These are phyloP conservation scores for Brassica balearica DNA, from an alignment of 441 rosid species.

Conservation along the genomic window DNA sequence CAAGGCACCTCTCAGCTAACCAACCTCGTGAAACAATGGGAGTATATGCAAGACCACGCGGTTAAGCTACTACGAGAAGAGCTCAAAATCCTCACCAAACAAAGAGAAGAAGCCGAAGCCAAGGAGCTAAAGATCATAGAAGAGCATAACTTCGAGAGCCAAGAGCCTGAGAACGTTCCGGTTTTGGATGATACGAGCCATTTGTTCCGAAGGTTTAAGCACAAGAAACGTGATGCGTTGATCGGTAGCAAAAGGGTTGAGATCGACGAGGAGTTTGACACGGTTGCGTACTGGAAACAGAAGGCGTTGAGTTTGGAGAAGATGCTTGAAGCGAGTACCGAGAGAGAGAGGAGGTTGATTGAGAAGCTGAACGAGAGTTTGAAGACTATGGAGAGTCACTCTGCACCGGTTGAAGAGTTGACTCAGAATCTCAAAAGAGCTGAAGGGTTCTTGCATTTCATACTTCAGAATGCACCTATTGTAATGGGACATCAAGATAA, in stretches of 20 bases:
- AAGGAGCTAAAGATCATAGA: slow-evolving; percentile 86
- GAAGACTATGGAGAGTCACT: slow-evolving; percentile 69
- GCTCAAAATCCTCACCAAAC: slow-evolving; percentile 73
- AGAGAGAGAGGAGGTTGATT: slow-evolving; percentile 71
- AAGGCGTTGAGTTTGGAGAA: slow-evolving; percentile 66
- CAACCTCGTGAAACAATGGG: slow-evolving; percentile 87
- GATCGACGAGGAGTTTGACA: slow-evolving; percentile 77
- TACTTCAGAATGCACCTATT: slow-evolving; percentile 93
- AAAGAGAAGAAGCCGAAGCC: slow-evolving; percentile 85
- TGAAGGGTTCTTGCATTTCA: slow-evolving; percentile 93
- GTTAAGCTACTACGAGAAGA: slow-evolving; percentile 83
- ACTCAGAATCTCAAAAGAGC: slow-evolving; percentile 89
- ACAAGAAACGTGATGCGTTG: slow-evolving; percentile 55
- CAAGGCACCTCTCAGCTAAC: slow-evolving; percentile 86
- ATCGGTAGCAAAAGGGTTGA: slow-evolving; percentile 63
- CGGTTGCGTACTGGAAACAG: slow-evolving; percentile 80
- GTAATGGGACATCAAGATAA: slow-evolving; percentile 99
- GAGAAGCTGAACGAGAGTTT: slow-evolving; percentile 82
- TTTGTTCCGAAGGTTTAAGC: slow-evolving; percentile 51
- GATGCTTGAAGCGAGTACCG: slow-evolving; percentile 73
- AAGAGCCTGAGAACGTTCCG: slow-evolving; percentile 58
- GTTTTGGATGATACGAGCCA: slow-evolving; percentile 66
- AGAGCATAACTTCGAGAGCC: slow-evolving; percentile 78
- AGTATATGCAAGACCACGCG: slow-evolving; percentile 79
- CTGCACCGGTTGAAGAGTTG: slow-evolving; percentile 88